Evolutionary conservation across 345 rosid species (phyloP), one percentile per base, ranked within the genome.

Genomic region (Firmiana major): DNA sequence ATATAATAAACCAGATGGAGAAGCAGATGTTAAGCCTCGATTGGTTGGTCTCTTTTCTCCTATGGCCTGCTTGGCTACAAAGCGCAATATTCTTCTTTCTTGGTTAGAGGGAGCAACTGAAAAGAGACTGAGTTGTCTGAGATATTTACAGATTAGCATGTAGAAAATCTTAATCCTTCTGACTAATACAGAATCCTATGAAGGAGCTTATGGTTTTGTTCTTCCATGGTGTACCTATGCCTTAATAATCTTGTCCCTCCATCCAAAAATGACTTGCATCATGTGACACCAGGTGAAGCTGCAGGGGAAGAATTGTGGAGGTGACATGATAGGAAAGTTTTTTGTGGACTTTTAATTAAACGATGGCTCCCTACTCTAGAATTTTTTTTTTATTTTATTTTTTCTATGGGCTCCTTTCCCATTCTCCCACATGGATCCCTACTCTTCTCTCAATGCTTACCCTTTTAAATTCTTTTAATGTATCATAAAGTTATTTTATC

Each of bases 151-250:
- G 84, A 85, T 62, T 70, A 72, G 28, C 59, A 70, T 70, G 40
- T 13, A 3, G 17, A 28, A 28, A 70, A 70, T 70, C 24, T 70
- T 43, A 67, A 46, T 8, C 38, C 6, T 69, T 69, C 4, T 48
- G 3, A 46, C 28, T 68, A 75, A 78, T 26, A 49, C 22, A 78
- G 85, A 83, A 83, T 86, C 88, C 89, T 78, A 84, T 84, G 84
- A 17, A 15, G 6, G 43, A 34, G 34, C 21, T 51, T 63, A 16
- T n/a, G 9, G 36, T 72, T 63, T 54, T 59, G 36, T 78, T 40
- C 34, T 67, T 38, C 40, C 36, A 36, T 15, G 38, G 11, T 55
- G 60, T 55, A 55, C 60, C 60, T n/a, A n/a, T 55, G 21, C 22
- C 36, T 66, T 62, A 62, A 62, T 11, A 24, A 28, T 1, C 11